Evolutionary conservation across 2,329 filamentous ascomycete genomes (phyloP), one percentile per base, ranked within the genome.

Genomic region (Clarireedia homoeocarpa): DNA sequence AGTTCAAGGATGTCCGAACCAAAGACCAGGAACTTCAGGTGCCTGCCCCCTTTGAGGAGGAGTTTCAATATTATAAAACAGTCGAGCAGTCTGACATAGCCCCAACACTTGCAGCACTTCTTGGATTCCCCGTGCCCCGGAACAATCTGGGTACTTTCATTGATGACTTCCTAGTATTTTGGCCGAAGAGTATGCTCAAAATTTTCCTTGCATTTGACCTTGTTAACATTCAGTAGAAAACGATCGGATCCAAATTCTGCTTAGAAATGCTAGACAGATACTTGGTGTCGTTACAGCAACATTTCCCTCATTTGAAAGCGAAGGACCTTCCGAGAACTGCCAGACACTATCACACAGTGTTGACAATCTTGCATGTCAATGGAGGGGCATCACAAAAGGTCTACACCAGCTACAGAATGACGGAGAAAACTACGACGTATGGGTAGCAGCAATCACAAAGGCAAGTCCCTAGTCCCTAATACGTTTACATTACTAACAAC

Each of bases 71-170:
- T 68, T 97, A 97, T 69, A 78, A 76, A 34, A 83, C 77, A 54
- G 82, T 97, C n/a, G 89, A 97, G 68, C 94, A 99, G 73, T 95
- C 91, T 1, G 95, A 99, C 71, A 80, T 99, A 58, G 90, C 89
- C 0, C 91, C 94, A 1, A 96, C 92, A 0, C 75, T 99, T 23
- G 91, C 89, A 10, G 90, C 86, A 0, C 74, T 99, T 30, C 77
- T 99, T 46, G 91, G 91, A 0, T 86, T 99, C 61, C 92, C 94
- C 0, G 78, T 95, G 0, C 89, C 94, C 0, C 83, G 85, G 70
- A 99, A 99, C 67, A 97, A 91, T 61, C 74, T 99, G 0, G 94
- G 94, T 0, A 84, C 91, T 1, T 85, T 96, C 59, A 90, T 97
- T 49, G 77, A 82, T 0, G 83, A 90, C 5, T 86, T 99, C 62